Evolutionary conservation across 768 basidiomycete genomes (phyloP), one percentile per base, ranked within the genome.

Genomic region (Amanita inopinata): DNA sequence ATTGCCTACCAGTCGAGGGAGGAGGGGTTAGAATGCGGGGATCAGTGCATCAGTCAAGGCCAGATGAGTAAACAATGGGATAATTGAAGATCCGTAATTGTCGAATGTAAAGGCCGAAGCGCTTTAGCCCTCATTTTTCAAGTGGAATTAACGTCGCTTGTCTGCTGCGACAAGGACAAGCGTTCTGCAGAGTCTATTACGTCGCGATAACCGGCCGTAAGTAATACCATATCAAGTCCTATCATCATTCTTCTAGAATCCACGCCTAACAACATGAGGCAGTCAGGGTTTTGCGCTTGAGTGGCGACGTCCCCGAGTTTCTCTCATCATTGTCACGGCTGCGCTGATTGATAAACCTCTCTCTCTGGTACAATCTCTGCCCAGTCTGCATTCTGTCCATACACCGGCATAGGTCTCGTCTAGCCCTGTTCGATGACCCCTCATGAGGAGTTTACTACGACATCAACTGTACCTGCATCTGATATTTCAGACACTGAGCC

Each of bases 251-350:
- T 41, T 41, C 31, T 41, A 22, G 40, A 41, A 33, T n/a, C 30
- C 40, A 32, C 23, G 40, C 8, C 31, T 41, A 22, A 41, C 40
- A 41, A 41, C 40, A 41, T 41, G 40, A 41, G 40, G 40, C 40
- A 41, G 22, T 23, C 40, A 41, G 40, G 30, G 40, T 36, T n/a
- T 36, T 7, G n/a, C 34, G 15, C 27, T 17, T 28, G 9, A 10
- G 30, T 35, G 33, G 32, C 20, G 15, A 10, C 25, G 23, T 22
- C 32, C 25, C 22, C 41, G 9, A 32, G 32, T 4, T n/a, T 18
- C 33, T 33, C 17, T 27, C 33, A 36, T 43, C n/a, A n/a, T n/a
- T n/a, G n/a, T n/a, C n/a, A n/a, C n/a, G n/a, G n/a, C n/a, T n/a
- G n/a, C n/a, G n/a, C n/a, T n/a, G n/a, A n/a, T n/a, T n/a, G n/a